Base-by-base conservation (phyloP, 2,329 filamentous ascomycete genomes). In the Truncatella angustata region DNA sequence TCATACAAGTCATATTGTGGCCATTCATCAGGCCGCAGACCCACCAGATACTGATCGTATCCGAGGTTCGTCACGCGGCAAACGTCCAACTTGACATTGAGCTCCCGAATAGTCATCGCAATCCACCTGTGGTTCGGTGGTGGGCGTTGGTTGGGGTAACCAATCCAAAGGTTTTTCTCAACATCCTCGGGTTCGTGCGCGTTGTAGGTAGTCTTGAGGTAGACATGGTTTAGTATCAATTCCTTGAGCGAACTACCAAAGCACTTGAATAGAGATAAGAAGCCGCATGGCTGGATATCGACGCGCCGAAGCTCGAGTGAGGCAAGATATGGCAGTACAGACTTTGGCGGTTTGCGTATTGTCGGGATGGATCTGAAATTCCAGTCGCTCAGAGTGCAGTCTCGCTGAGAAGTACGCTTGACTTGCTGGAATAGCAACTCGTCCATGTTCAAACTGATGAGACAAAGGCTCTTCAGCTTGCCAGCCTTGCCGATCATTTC, bases 221-320 rank as follows among this genome's bases (percentile, higher is more conserved):
- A 75, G 11, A 78, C 70, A 45, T 74, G 68, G 52, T 73, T 74
- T 1, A 78, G 64, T 55, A 73, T 75, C 26, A 78, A 69, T 60
- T 78, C 74, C 48, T 67, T 63, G 2, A 78, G 66, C 3, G 72
- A 69, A 32, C 62, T 54, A 23, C 68, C 66, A 43, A 76, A 69
- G 43, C 65, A 67, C 26, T 66, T 62, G 18, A 64, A 60, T 6
- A 66, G 63, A 14, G 63, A 62, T 10, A 68, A 26, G n/a, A 78
- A 63, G 7, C 66, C 65, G 12, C 67, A 61, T 3, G 69, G 66
- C 10, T 62, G 57, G 20, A 78, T 56, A 49, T 76, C 70, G 18
- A 77, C 60, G 16, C 72, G 64, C 52, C 71, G 72, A 37, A 78
- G 67, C 58, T 78, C 75, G 4, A 78, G 66, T 24, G 64, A 71